Conservation (phyloP, 169 alveolate genomes). For the Plasmodium vinckei region DNA sequence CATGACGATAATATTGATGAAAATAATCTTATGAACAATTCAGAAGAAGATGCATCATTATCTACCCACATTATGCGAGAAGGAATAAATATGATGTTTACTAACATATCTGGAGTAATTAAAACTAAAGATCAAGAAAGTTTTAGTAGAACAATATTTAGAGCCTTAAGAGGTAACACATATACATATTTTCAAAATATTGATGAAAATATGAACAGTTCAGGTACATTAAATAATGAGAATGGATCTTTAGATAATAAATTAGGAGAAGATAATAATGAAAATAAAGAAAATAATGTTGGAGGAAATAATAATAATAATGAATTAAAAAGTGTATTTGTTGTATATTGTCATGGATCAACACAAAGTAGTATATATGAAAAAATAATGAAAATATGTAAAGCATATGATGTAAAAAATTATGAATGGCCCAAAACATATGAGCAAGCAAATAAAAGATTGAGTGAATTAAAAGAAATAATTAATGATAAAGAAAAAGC, state of each 20-base stretch:
- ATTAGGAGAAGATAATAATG: conserved; percentile 24
- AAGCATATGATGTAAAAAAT: conserved; percentile 90
- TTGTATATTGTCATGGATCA: conserved; percentile 93
- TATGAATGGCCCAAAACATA: conserved; percentile 91
- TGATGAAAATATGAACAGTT: conserved; percentile 79
- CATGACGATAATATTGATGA: not conserved
- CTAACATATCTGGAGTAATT: conserved; percentile 94
- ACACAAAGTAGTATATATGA: conserved; percentile 89
- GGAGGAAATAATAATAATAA: conserved; percentile 77
- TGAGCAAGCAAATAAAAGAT: conserved; percentile 81
- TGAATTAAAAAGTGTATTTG: conserved; percentile 92
- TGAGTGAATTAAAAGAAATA: conserved; percentile 83
- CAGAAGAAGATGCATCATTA: conserved; percentile 77
- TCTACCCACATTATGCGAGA: conserved; percentile 74
- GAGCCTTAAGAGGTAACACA: conserved; percentile 98
- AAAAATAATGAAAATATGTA: conserved; percentile 93
- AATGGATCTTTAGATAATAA: conserved; percentile 18
- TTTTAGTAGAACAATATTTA: conserved; percentile 95
- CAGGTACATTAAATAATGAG: conserved; percentile 66
- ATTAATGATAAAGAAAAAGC: conserved; percentile 92
- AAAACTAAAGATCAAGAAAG: conserved; percentile 91
- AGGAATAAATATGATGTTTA: conserved; percentile 84
- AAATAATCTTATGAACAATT: conserved; percentile 25
- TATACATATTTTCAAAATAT: conserved; percentile 92
- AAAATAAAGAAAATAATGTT: conserved; percentile 34